phyloP scores from a whole-genome alignment of 352 stramenopile genomes.

The Phytophthora vignae region DNA sequence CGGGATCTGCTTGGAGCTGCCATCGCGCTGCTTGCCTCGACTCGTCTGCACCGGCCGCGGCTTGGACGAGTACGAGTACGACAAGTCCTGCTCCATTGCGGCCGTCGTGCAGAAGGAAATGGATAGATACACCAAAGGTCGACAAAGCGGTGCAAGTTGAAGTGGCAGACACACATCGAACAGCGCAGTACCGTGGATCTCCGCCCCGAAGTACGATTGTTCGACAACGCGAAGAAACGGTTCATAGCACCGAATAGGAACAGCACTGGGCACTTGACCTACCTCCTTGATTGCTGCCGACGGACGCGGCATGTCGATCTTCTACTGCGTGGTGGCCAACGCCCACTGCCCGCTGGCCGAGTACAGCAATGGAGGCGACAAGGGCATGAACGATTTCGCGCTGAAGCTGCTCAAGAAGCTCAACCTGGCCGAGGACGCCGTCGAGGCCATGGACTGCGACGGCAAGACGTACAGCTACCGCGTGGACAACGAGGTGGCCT shows the following conservation, averaged over 20 bases:
- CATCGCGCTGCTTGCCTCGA: conserved; percentile 56
- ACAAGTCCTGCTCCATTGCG: conserved; percentile 61
- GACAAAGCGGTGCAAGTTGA: conserved; percentile 21
- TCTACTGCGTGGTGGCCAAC: conserved; percentile 90
- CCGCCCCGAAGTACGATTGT: conserved; percentile 15
- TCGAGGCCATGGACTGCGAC: conserved; percentile 87
- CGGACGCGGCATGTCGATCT: conserved; percentile 74
- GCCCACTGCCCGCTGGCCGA: conserved; percentile 80
- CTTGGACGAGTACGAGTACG: conserved; percentile 85
- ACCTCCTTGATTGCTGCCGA: neutral
- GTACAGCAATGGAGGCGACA: conserved; percentile 83
- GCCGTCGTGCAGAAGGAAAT: neutral
- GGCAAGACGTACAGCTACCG: conserved; percentile 89
- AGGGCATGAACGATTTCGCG: conserved; percentile 89
- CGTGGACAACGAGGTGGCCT: conserved; percentile 85
- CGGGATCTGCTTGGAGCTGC: conserved; percentile 32
- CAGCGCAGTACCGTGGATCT: neutral
- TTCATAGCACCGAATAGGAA: neutral
- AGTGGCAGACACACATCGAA: conserved; percentile 13
- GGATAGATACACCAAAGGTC: conserved; percentile 42
- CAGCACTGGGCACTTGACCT: conserved; percentile 9
- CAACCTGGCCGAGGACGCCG: conserved; percentile 70
- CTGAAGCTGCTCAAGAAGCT: conserved; percentile 90
- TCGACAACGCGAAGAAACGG: conserved; percentile 22
- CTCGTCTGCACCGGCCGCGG: conserved; percentile 73